These are phyloP conservation scores for Cnidoscolus chayamansa DNA, from an alignment of 441 rosid genomes.

Conservation along the genomic window DNA sequence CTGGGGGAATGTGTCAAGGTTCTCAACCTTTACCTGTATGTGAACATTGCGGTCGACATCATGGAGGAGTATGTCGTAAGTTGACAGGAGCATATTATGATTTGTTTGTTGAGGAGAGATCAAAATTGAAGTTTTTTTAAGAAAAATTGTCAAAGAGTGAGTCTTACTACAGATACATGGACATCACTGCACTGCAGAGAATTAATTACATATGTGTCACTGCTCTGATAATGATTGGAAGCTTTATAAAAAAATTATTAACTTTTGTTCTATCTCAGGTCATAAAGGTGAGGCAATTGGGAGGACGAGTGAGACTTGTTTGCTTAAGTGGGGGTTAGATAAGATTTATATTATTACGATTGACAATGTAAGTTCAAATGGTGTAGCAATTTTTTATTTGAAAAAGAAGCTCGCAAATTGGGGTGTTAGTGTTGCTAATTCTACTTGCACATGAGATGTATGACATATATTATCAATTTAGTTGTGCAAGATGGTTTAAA, in stretches of 20 bases:
- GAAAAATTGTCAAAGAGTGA: neutral
- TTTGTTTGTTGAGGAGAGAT: neutral
- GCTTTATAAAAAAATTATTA: neutral
- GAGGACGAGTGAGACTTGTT: neutral
- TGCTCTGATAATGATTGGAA: neutral
- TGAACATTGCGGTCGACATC: too few species aligned
- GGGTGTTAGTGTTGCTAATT: too few species aligned
- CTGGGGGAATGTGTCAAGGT: too few species aligned
- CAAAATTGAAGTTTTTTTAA: neutral
- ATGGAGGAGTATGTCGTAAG: too few species aligned
- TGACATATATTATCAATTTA: too few species aligned
- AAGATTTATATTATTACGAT: slow-evolving; percentile 7
- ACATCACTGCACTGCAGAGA: neutral
- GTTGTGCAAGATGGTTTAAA: neutral
- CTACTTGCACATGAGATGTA: too few species aligned
- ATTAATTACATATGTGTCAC: neutral
- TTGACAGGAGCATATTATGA: too few species aligned
- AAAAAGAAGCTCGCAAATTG: too few species aligned
- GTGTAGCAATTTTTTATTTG: neutral
- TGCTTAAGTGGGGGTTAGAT: neutral
- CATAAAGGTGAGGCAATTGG: neutral
- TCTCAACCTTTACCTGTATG: too few species aligned
- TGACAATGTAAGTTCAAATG: slow-evolving; percentile 11
- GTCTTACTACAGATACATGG: neutral
- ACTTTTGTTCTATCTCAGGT: neutral